These are phyloP conservation scores for Scheffersomyces quercinus DNA, from an alignment of 1,139 yeast species.

Conservation along the genomic window DNA sequence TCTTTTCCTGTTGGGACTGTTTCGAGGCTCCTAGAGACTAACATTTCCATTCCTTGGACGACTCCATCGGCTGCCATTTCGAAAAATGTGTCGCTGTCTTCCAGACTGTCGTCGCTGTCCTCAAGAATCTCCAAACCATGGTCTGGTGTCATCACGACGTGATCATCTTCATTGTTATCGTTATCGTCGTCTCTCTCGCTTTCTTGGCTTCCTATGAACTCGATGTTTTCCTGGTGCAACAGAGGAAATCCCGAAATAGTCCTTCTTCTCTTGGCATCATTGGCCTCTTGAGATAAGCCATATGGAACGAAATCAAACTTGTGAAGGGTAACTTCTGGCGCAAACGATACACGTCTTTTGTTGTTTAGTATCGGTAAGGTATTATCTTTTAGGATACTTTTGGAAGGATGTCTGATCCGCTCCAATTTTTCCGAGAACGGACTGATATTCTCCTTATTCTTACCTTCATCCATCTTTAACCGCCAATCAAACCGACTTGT, in stretches of 20 bases:
- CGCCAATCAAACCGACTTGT: too few relatives aligned
- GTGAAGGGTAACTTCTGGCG: conserved; percentile 74
- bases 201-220: too few relatives aligned
- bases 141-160: conserved; percentile 1
- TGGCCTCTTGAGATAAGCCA: conserved; percentile 3
- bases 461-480: too few relatives aligned
- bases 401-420: conserved; percentile 3
- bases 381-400: conserved; percentile 29
- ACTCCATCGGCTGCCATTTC: conserved; percentile 7
- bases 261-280: conserved; percentile 13
- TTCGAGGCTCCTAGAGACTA: background rate
- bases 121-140: conserved; percentile 10
- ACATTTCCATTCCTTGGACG: conserved; percentile 1
- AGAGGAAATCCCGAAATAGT: conserved; percentile 8
- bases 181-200: too few relatives aligned
- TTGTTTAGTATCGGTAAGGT: conserved; percentile 22
- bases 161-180: too few relatives aligned
- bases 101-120: conserved; percentile 14
- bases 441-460: too few relatives aligned
- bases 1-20: background rate
- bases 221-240: background rate
- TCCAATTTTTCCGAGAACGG: too few relatives aligned
- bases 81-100: conserved; percentile 5
- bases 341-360: conserved; percentile 66
- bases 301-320: conserved; percentile 54